Evolutionary conservation across 2,329 filamentous ascomycete genomes (phyloP).

Genomic region (Nemania abortiva): DNA sequence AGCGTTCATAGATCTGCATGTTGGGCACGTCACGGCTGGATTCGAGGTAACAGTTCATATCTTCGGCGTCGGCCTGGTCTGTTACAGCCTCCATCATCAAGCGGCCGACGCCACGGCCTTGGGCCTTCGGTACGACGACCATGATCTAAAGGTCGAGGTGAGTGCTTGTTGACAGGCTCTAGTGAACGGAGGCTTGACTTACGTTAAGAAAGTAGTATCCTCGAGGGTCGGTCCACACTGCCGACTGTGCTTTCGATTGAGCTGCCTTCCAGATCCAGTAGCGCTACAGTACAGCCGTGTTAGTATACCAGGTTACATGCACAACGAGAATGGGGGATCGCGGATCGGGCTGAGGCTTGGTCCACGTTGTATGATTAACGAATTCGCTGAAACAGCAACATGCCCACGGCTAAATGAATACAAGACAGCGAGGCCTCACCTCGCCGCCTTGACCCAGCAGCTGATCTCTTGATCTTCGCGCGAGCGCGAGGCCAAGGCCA

Average conservation of each 20-base stretch:
- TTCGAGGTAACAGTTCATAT: conserved; percentile 76
- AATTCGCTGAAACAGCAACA: conserved; percentile 40
- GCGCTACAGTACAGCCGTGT: conserved; percentile 55
- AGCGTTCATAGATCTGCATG: conserved; percentile 75
- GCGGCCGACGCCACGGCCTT: conserved; percentile 75
- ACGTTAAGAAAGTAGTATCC: conserved; percentile 81
- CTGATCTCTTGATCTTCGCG: conserved; percentile 17
- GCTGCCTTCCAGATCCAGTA: conserved; percentile 80
- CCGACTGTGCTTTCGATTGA: conserved; percentile 70
- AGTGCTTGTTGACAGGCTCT: conserved; percentile 5
- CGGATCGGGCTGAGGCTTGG: conserved; percentile 21
- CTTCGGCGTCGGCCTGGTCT: conserved; percentile 71
- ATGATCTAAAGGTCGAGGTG: conserved; percentile 61
- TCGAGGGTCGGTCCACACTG: conserved; percentile 72
- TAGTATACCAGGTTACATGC: conserved; percentile 32
- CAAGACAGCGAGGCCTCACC: not conserved
- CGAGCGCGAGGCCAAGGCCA: conserved; percentile 14
- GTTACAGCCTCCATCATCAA: conserved; percentile 74
- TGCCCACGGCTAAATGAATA: conserved; percentile 29
- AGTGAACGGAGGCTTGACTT: conserved; percentile 7
- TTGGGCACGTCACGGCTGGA: conserved; percentile 77
- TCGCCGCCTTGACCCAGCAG: not conserved
- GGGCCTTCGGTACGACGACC: conserved; percentile 73
- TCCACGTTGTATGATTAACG: conserved; percentile 40
- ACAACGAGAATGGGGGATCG: conserved; percentile 4